phyloP scores from a whole-genome alignment of 2,329 filamentous ascomycete species.

The Colletotrichum lini region DNA sequence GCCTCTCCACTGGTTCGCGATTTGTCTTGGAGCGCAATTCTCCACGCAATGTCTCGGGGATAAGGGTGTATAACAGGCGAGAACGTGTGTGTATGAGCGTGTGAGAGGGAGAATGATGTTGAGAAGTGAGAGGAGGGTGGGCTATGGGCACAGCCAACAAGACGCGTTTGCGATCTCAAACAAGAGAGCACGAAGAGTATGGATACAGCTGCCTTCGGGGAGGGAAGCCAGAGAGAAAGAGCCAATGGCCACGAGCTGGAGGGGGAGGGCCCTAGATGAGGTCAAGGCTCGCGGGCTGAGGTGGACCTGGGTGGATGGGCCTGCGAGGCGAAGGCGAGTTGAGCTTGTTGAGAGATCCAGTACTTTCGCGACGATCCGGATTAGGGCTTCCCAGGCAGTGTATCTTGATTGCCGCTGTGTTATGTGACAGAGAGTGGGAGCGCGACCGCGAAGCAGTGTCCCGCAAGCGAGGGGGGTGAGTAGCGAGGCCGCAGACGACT shows the following conservation, averaged over 20 bases:
- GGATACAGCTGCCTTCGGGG: conserved; percentile 22
- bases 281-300: conserved; percentile 37
- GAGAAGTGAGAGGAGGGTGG: conserved; percentile 26
- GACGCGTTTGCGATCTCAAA: conserved; percentile 32
- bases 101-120: conserved; percentile 5
- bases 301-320: conserved; percentile 38
- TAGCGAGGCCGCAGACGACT: conserved; percentile 34
- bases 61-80: conserved; percentile 24
- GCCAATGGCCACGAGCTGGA: conserved; percentile 35
- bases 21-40: conserved; percentile 40
- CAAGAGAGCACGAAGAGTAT: conserved; percentile 21
- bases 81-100: neutral
- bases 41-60: conserved; percentile 42
- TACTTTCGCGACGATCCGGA: conserved; percentile 39
- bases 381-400: conserved; percentile 33
- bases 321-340: conserved; percentile 34
- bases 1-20: conserved; percentile 46
- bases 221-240: conserved; percentile 23
- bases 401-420: conserved; percentile 39
- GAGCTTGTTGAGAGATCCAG: conserved; percentile 35
- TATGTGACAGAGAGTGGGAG: conserved; percentile 36
- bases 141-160: conserved; percentile 13
- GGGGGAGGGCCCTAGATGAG: conserved; percentile 41
- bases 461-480: conserved; percentile 38
- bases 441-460: conserved; percentile 28